Conservation (phyloP, 2,329 filamentous ascomycete species). For the Sclerotinia borealis region DNA sequence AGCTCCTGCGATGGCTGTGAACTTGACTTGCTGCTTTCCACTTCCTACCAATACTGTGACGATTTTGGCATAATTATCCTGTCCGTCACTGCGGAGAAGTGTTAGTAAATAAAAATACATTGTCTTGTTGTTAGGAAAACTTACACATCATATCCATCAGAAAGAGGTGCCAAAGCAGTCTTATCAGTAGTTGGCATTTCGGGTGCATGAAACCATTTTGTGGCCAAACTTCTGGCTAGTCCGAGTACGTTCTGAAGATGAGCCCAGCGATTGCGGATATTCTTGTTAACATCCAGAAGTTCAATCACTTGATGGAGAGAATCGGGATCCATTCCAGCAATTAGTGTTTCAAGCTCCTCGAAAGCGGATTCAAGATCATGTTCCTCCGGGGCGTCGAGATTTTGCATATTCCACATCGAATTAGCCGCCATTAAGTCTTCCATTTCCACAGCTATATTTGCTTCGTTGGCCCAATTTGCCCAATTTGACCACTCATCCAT, state of each 20-base stretch:
- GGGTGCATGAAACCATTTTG: background rate
- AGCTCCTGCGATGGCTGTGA: background rate
- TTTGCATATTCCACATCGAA: background rate
- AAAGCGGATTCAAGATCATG: background rate
- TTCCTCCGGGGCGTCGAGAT: background rate
- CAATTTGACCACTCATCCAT: no score
- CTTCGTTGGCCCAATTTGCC: background rate
- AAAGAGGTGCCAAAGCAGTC: background rate
- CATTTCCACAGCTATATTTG: no score
- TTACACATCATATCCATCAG: background rate
- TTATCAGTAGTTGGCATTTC: background rate
- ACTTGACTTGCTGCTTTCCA: background rate
- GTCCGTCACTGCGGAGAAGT: background rate
- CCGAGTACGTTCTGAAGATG: background rate
- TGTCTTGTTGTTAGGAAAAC: background rate
- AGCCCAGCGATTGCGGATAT: accelerated
- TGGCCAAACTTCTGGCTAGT: background rate
- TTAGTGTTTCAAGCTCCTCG: background rate
- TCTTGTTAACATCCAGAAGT: no score
- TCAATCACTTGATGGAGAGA: background rate
- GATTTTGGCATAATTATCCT: background rate
- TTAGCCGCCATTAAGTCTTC: background rate
- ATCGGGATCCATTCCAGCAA: background rate
- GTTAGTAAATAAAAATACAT: background rate
- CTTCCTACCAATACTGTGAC: background rate